Base-by-base conservation (phyloP, 2,329 filamentous ascomycete species). In the Penicillium sp. region DNA sequence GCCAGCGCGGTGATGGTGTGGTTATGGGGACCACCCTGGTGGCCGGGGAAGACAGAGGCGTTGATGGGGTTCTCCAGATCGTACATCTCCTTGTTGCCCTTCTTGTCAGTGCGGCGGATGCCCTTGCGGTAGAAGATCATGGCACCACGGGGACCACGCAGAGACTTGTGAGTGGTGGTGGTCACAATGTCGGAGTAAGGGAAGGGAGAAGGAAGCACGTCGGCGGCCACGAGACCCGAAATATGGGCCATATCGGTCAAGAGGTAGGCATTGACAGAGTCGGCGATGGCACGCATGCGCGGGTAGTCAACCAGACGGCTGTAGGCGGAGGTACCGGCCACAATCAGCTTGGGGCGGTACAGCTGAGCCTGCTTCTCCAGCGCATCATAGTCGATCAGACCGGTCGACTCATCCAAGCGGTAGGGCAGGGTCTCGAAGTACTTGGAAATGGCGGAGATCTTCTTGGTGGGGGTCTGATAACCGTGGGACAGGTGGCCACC, bases 71-170 rank as follows among this genome's bases (percentile, higher is more conserved):
- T 84, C 81, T 99, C 94, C 30, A 99, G 84, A 69, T 99, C 91
- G 74, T 96, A 99, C 66, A 92, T 79, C 46, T 82, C 87, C 80
- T 92, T 84, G 78, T 96, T 92, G 68, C 91, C 91, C 55, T 88
- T 86, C 83, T 96, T 96, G 71, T 97, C 90, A 48, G 88, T 88
- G 68, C 88, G 90, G 69, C 92, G 89, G 56, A 96, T 87, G 58
- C 94, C 94, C 81, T 95, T 96, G 76, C 94, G 90, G 86, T 92
- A 99, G 85, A 99, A 99, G 79, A 99, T 99, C 94, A 99, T 99
- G 72, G 94, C 94, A 69, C 94, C 94, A 73, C 94, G 90, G 54
- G 94, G 94, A 54, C 94, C 94, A 76, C 94, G 91, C 64, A 99
- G 88, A 50, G 92, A 96, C 84, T 99, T 99, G 86, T 99, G 94